Evolutionary conservation across 768 basidiomycete species (phyloP), one percentile per base, ranked within the genome.

Genomic region (Pleurotus giganteus): DNA sequence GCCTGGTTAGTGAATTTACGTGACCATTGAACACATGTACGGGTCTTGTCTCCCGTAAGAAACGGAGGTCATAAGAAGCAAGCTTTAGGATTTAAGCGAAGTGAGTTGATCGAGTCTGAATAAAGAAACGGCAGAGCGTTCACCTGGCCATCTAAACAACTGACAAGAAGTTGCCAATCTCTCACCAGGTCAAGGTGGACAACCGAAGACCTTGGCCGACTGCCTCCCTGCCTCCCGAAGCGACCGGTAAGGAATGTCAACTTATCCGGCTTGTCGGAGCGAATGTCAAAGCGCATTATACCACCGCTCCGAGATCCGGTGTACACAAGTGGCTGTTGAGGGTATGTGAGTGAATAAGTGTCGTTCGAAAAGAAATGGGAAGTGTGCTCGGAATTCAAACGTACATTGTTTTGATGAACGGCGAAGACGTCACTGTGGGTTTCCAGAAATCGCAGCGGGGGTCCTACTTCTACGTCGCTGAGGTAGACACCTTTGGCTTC

Each of bases 361-460:
- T 34, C 23, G 42, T 26, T 7, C 52, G 42, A 37, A 37, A 44
- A 43, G 7, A 13, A 28, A n/a, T 12, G 21, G 23, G 49, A 19
- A n/a, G 26, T 44, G 13, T 5, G 21, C 2, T 17, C 13, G 21
- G 31, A 41, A 15, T 27, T 17, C 24, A 23, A 9, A 61, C 73
- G 4, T 37, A 86, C 86, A 47, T 77, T 68, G 44, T 72, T 64
- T 60, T 83, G 83, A 13, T 73, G 65, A n/a, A 88, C 68, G 2
- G 86, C 67, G 58, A 89, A 81, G 0, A 88, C 82, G 60, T 88
- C 86, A 51, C 85, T 87, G 17, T 73, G 59, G 2, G 85, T 86
- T 24, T 74, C 66, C 8, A 89, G 63, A 55, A 67, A 61, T 50
- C 71, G 69, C 2, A 77, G 61, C 12, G 69, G 66, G 1, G 59